Conservation (phyloP, 2,329 filamentous ascomycete species). For the Fusarium equiseti region DNA sequence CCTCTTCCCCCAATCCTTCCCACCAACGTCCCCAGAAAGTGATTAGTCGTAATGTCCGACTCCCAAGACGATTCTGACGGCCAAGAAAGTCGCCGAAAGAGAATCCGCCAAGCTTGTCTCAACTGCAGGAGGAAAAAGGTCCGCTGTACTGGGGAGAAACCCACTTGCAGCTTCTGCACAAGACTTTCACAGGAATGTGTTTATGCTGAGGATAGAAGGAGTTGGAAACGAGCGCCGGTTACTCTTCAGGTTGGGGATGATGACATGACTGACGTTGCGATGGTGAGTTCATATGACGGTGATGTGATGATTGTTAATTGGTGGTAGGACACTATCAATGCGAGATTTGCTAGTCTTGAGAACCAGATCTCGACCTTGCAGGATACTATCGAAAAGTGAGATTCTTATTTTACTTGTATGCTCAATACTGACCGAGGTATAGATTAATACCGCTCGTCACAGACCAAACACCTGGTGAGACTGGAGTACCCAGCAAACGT, state of each 20-base stretch:
- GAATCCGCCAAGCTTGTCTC: constrained; percentile 25
- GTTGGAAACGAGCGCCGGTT: background rate
- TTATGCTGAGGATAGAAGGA: constrained; percentile 24
- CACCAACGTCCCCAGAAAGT: background rate
- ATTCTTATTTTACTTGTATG: accelerated
- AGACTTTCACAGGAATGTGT: constrained; percentile 13
- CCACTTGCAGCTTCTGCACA: constrained; percentile 19
- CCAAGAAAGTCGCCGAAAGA: constrained; percentile 19
- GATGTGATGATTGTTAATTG: background rate
- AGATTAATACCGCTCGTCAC: constrained; percentile 5
- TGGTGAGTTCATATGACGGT: background rate
- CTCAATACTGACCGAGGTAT: background rate
- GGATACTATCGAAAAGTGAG: constrained; percentile 14
- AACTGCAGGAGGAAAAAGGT: constrained; percentile 29
- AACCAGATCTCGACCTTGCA: constrained; percentile 16
- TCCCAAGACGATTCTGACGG: constrained; percentile 22
- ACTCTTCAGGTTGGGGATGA: background rate
- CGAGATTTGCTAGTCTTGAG: constrained; percentile 8
- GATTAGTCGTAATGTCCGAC: constrained; percentile 11
- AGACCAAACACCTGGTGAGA: background rate
- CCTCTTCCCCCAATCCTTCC: background rate
- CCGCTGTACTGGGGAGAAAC: constrained; percentile 23
- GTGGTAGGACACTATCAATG: constrained; percentile 4
- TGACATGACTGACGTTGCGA: background rate
- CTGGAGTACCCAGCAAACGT: background rate